Evolutionary conservation across 495 filamentous ascomycete species (phyloP), one percentile per base, ranked within the genome.

Genomic region (Penicillium pulvis): DNA sequence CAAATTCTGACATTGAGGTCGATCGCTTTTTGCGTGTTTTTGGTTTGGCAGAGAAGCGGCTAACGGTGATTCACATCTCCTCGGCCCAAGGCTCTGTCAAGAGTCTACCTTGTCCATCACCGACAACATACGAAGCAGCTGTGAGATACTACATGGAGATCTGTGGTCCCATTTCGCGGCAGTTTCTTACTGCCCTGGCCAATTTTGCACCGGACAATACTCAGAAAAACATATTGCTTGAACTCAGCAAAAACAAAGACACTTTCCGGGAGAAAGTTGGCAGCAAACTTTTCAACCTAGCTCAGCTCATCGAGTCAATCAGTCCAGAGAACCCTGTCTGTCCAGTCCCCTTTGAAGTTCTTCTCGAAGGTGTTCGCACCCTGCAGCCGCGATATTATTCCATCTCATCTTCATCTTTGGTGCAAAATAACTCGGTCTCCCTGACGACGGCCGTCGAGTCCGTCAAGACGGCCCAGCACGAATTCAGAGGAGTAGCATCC

Each of bases 1-100:
- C 86, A 17, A 92, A 92, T 62, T 81, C 85, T 0, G 75, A 80
- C 52, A 77, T 79, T 20, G 76, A 79, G 62, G 72, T 81, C 3
- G 65, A 71, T 6, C 65, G 33, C 33, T 35, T 35, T 35, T 8
- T 35, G 6, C 33, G 33, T 11, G 33, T 35, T 7, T 35, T 35
- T 35, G 33, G 33, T 35, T 8, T 35, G 33, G 33, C 9, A 35
- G 33, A 35, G 69, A 45, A 45, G 20, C 63, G 20, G 50, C 71
- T 47, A 49, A 35, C 33, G 9, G 33, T 35, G 33, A 35, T 35
- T 11, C 33, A 35, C 9, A 35, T 35, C 0, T 35, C 33, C 0
- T 35, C 33, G 12, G 33, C 33, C 9, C 9, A 9, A 9, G 33
- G 9, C 33, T 35, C 33, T 35, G 33, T 35, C 33, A 35, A 35